Evolutionary conservation across 108 stramenopile species (phyloP).

Genomic region (Cyclotella choctawhatcheeana): DNA sequence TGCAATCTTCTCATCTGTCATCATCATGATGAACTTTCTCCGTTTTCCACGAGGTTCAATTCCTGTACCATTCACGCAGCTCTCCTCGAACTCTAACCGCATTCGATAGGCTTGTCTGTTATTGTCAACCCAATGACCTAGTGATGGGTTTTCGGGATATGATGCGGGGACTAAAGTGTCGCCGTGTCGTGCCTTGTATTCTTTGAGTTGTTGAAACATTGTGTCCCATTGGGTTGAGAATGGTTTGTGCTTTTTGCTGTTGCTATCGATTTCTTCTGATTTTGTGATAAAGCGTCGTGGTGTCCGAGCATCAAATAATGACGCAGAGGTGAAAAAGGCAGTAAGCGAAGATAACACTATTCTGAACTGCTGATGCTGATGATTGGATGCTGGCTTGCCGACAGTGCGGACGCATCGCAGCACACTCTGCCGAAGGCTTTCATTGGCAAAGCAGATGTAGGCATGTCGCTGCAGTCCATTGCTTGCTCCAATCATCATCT

Average conservation of each 20-base stretch:
- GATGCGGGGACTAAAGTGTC: conserved; percentile 49
- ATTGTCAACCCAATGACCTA: conserved; percentile 55
- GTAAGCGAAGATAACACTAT: background rate
- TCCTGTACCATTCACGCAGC: background rate
- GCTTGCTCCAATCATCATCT: too few relatives aligned
- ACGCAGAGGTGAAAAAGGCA: background rate
- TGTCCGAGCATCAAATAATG: background rate
- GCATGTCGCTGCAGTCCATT: background rate
- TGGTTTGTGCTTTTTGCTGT: background rate
- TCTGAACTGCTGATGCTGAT: background rate
- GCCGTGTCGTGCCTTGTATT: conserved; percentile 47
- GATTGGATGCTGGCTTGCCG: background rate
- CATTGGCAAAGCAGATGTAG: background rate
- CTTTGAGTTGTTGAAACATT: conserved; percentile 36
- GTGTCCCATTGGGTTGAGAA: conserved; percentile 33
- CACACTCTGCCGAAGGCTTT: background rate
- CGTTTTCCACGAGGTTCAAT: background rate
- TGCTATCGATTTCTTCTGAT: background rate
- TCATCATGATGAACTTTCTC: conserved; percentile 4
- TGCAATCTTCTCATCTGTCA: conserved; percentile 27
- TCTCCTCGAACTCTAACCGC: conserved; percentile 23
- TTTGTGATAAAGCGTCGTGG: background rate
- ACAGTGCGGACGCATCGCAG: background rate
- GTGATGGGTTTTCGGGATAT: conserved; percentile 43
- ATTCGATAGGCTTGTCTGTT: conserved; percentile 48